Base-by-base conservation (phyloP, 192 early-diverging fungal genomes). In the Coemansia sp. region DNA sequence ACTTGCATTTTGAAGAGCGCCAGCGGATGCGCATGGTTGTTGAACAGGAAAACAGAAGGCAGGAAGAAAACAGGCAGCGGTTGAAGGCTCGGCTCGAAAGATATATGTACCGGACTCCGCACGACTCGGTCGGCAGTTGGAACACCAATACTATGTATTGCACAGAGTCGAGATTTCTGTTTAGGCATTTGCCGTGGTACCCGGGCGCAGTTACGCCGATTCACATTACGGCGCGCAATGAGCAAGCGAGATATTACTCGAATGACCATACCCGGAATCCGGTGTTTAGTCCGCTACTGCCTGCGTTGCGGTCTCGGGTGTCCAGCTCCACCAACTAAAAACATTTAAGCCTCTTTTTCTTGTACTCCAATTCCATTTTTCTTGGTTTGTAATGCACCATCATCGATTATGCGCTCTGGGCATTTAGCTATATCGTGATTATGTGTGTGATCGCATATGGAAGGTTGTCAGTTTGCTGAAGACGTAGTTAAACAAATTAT, bases 161-260 rank as follows among this genome's bases (percentile, higher is more conserved):
- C 35, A 78, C 64, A 1, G 75, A 78, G 56, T 9, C 48, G 2
- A 52, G 75, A n/a, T 78, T 78, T 35, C 41, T 65, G 5, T 72
- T 72, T 27, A 64, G 75, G 23, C 75, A 78, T 14, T 43, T 78
- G 6, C 75, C 75, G 1, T 78, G 75, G 75, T 66, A 59, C 24
- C 62, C 62, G 0, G 75, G 75, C 12, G 29, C 41, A n/a, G 55
- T 72, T 25, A 64, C 45, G 4, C 75, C 75, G 1, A 37, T 77
- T 21, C 23, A 68, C 24, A 27, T 70, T 4, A 71, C 65, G 0
- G 75, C 75, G 3, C 51, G 65, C 22, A 67, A 61, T 2, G 75
- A 77, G 10, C 14, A 69, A 7, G 59, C 63, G 14, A 55, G 51
- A 8, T 1, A 43, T 25, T 76, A 66, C 15, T 27, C 29, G 8